Base-by-base conservation (phyloP, 2,329 filamentous ascomycete species). In the Epicoccum nigrum region DNA sequence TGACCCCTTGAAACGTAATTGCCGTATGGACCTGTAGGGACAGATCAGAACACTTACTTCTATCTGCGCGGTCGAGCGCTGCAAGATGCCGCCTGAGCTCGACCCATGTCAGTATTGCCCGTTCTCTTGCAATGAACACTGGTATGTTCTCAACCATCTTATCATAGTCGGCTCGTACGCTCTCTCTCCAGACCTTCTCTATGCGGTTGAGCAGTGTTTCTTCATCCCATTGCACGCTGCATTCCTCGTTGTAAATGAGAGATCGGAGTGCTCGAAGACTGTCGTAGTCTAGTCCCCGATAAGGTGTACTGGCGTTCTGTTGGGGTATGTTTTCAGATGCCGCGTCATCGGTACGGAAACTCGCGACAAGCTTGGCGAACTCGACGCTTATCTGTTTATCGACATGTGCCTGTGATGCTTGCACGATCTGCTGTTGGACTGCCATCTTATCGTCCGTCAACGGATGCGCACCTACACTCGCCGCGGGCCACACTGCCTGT, bases 101-200 rank as follows among this genome's bases (percentile, higher is more conserved):
- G 31, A 72, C 64, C 69, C 69, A 72, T 11, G 67, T 70, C 19
- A 72, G 48, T 34, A 72, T 65, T 7, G 67, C 68, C 20, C 68
- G 62, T 45, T 72, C 69, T 41, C 65, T 55, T 5, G 67, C 69
- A 28, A 68, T 63, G 48, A 72, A 72, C 3, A 61, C 58, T 4
- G 62, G 52, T 25, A 68, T 58, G 43, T 70, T 64, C 7, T 65
- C 61, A 7, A 66, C 31, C 38, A 65, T 62, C 43, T 60, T 65
- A 13, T 65, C 51, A 30, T 64, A 58, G 40, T 67, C 62, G 11
- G 59, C 62, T 40, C 69, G 54, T 9, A 71, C 63, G 15, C 57
- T 56, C 34, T 67, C 67, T 53, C 69, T 56, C 69, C 69, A 72
- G 4, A 55, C 58, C 19, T 47, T 63, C 55, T 72, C 69, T 15